Base-by-base conservation (phyloP, 2,329 filamentous ascomycete genomes). In the Monosporascus sp. region DNA sequence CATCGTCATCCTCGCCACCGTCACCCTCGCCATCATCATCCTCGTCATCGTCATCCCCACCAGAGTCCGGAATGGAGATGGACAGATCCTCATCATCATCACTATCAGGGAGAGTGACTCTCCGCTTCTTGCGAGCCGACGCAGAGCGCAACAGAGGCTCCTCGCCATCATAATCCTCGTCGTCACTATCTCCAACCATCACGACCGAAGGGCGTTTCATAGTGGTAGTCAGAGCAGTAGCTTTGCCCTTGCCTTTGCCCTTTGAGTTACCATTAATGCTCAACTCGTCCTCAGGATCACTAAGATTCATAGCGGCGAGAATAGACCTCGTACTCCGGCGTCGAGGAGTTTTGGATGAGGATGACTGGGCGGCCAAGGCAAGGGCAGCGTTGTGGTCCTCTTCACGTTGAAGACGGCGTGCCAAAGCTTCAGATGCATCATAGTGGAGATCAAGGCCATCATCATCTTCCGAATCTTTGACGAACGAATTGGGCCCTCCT, bases 381-480 rank as follows among this genome's bases (percentile, higher is more conserved):
- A 44, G n/a, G 18, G 27, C 25, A 37, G 49, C 44, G 34, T 52
- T 56, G 15, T 51, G 44, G 3, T 61, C 58, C 50, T 69, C 61
- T 55, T 71, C 67, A 8, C 50, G 55, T 31, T 62, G 61, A 2
- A 64, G 54, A 11, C 52, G 56, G 37, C 60, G 59, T 6, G 60
- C 60, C 6, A 62, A 20, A 17, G 18, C 47, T 8, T 54, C 54
- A n/a, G 57, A 58, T 14, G 56, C 49, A 50, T 70, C 66, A 34
- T 57, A 50, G 47, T 61, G 60, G 8, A 63, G 53, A 25, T 64
- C 62, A 22, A 60, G 55, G 25, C 60, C 57, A 41, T 63, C 58
- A n/a, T 65, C 60, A 18, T 65, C 57, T 20, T 64, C 68, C 7
- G 55, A 60, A 18, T 72, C 69, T 1, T 70, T 68, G n/a, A 70